Base-by-base conservation (phyloP, 441 rosid genomes). In the Populus hybrid region DNA sequence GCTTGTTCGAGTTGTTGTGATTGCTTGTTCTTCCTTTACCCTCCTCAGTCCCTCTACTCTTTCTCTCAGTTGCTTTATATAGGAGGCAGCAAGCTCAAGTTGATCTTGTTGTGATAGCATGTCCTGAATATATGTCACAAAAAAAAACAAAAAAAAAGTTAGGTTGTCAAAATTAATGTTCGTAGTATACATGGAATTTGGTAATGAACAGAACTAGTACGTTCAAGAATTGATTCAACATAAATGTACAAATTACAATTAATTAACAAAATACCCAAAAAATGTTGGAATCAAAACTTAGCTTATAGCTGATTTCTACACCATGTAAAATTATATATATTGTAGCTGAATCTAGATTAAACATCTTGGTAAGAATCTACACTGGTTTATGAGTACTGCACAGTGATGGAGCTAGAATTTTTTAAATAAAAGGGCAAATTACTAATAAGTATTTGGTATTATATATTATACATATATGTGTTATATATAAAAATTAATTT, bases 21-120 rank as follows among this genome's bases (percentile, higher is more conserved):
- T 23, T 24, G 78, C 81, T 73, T 81, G 57, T 30, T 30, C 32
- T 72, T 88, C 87, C 71, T 85, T 89, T 11, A 21, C 81, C 81
- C n/a, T 69, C 81, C 82, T 77, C 53, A 90, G 42, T 35, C 77
- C 73, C 73, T 89, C 87, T 21, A 88, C 72, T 69, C 80, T 84
- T 71, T 83, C 83, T 72, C 35, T 85, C 81, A 85, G 42, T 50
- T 83, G 81, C 71, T 73, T 82, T 78, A 90, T 85, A 67, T 89
- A 90, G 40, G 75, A 30, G 14, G 88, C 85, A 3, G 94, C 92
- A 40, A 73, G 73, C 18, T 85, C 90, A 5, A 89, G 79, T 67
- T 84, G 88, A 63, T 84, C 91, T 70, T 71, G 87, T 76, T 88
- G 92, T 3, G 91, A 85, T 50, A 78, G 6, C 71, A 36, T 70